These are phyloP conservation scores for Lichtheimia ornata DNA, from an alignment of 371 early-diverging fungal species.

Conservation along the genomic window DNA sequence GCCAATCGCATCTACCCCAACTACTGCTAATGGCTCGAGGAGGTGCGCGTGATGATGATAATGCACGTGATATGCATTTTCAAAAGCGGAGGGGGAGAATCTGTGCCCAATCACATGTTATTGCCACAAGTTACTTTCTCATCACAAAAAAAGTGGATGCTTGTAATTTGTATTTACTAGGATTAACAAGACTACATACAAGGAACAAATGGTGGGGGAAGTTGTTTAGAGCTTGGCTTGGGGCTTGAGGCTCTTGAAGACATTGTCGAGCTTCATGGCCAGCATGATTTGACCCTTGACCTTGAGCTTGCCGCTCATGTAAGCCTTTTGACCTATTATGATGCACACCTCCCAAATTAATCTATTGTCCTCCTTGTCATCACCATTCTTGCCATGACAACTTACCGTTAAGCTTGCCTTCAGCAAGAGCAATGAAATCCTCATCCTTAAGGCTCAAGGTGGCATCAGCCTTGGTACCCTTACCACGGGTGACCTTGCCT, in stretches of 20 bases:
- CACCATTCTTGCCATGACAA: background rate
- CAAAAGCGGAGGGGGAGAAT: no score
- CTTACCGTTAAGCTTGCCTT: conserved; percentile 79
- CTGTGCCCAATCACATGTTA: no score
- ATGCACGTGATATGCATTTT: no score
- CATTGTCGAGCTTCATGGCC: conserved; percentile 75
- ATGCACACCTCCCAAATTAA: background rate
- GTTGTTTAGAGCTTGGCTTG: conserved; percentile 54
- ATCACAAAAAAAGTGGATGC: no score
- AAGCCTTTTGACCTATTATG: conserved; percentile 62
- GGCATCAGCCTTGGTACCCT: conserved; percentile 72
- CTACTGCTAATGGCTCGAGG: no score
- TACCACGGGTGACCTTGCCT: conserved; percentile 59
- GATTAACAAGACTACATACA: no score
- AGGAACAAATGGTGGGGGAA: no score
- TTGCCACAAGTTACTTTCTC: no score
- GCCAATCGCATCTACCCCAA: no score
- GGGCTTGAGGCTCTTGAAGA: conserved; percentile 51
- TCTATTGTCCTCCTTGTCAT: background rate
- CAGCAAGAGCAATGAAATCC: conserved; percentile 84
- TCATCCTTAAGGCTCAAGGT: conserved; percentile 65
- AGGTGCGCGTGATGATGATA: no score
- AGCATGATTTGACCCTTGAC: conserved; percentile 90
- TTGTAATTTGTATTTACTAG: no score
- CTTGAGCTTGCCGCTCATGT: conserved; percentile 83